Evolutionary conservation across 495 filamentous ascomycete genomes (phyloP).

Genomic region (Pseudotulostoma volvatum): DNA sequence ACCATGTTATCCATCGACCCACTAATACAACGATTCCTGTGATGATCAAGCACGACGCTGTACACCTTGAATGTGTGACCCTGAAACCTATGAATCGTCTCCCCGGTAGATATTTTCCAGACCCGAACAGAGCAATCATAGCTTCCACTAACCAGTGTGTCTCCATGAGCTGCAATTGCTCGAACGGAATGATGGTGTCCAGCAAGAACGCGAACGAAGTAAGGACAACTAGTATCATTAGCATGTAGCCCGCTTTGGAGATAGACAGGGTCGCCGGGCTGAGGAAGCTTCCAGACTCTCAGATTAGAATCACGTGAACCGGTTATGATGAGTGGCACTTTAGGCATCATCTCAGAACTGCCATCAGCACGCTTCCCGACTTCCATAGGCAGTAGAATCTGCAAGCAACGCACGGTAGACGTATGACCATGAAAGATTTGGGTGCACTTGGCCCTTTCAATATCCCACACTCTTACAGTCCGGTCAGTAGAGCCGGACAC

Average conservation of each 20-base stretch:
- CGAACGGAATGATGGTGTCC: conserved; percentile 94
- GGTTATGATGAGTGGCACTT: conserved; percentile 88
- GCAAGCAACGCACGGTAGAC: conserved; percentile 88
- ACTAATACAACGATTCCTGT: conserved; percentile 88
- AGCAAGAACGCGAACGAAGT: conserved; percentile 72
- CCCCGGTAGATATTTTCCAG: conserved; percentile 93
- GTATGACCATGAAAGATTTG: conserved; percentile 96
- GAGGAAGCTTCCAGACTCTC: conserved; percentile 90
- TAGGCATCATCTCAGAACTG: conserved; percentile 72
- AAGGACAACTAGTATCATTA: conserved; percentile 77
- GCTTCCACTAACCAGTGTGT: conserved; percentile 95
- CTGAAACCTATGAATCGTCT: conserved; percentile 69
- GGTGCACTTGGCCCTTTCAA: conserved; percentile 74
- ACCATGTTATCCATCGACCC: conserved; percentile 97
- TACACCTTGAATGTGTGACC: conserved; percentile 94
- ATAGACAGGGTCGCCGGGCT: conserved; percentile 53
- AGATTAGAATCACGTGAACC: conserved; percentile 91
- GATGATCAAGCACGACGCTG: conserved; percentile 85
- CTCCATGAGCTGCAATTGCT: conserved; percentile 87
- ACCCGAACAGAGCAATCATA: conserved; percentile 94
- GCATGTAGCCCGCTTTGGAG: conserved; percentile 58
- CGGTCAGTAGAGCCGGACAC: conserved; percentile 95
- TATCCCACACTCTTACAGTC: conserved; percentile 95
- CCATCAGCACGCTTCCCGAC: conserved; percentile 57
- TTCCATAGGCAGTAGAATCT: conserved; percentile 78